These are phyloP conservation scores for Oryza meyeriana DNA, from an alignment of 176 grass and related monocot species.

Conservation along the genomic window DNA sequence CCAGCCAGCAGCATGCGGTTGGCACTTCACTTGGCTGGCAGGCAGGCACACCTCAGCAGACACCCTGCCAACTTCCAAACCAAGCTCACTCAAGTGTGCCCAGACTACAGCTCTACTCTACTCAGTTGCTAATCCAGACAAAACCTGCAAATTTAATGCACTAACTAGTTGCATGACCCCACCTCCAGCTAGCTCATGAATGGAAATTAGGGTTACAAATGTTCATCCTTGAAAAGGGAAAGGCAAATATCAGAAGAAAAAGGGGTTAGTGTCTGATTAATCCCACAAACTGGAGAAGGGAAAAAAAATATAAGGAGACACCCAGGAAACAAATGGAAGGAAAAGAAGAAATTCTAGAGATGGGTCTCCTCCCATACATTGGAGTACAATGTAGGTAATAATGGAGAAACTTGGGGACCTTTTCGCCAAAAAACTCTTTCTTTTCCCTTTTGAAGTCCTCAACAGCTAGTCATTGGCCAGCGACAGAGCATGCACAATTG, in stretches of 20 bases:
- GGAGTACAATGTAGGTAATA: constrained; percentile 27
- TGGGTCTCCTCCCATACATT: constrained; percentile 36
- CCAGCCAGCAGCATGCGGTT: neutral
- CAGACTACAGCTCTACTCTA: neutral
- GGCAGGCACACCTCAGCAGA: neutral
- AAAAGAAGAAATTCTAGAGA: neutral
- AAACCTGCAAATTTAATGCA: neutral
- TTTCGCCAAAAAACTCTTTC: constrained; percentile 9
- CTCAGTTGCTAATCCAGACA: neutral
- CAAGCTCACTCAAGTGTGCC: neutral
- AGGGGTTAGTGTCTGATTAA: neutral
- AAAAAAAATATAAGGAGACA: neutral
- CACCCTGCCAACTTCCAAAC: neutral
- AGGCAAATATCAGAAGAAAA: neutral
- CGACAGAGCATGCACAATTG: constrained; percentile 27
- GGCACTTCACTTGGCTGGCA: neutral
- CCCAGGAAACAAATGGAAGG: neutral
- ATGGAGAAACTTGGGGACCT: constrained; percentile 27
- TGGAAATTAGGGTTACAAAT: neutral
- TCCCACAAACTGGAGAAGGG: neutral
- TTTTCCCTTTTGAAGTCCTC: constrained; percentile 18
- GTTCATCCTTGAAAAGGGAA: neutral
- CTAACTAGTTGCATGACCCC: neutral
- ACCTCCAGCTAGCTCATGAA: constrained; percentile 1
- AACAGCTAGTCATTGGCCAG: constrained; percentile 4